Evolutionary conservation across 139 green algal genomes (phyloP).

Genomic region (Chlamydomonas schloesseri): DNA sequence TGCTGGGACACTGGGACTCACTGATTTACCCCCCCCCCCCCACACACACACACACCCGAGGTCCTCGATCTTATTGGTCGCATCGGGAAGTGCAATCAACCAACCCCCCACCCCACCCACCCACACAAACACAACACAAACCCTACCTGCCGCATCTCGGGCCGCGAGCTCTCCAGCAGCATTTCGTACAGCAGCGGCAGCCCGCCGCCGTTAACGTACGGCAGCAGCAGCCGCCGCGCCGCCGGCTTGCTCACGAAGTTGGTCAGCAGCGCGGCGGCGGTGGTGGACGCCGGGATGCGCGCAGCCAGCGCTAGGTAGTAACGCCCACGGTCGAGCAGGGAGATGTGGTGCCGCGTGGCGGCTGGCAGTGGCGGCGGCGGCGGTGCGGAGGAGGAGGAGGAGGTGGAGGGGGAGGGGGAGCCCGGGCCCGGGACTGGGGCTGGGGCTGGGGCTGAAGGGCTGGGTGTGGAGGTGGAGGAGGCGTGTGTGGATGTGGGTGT

Average conservation of each 20-base stretch:
- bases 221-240: slow-evolving; percentile 22
- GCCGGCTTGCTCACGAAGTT: slow-evolving; percentile 3
- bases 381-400: not conserved
- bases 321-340: slow-evolving; percentile 30
- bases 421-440: too few species aligned
- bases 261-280: not conserved
- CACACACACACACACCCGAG: too few species aligned
- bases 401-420: not conserved
- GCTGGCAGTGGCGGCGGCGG: too few species aligned
- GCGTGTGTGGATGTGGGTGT: too few species aligned
- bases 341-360: slow-evolving; percentile 34
- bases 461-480: not conserved
- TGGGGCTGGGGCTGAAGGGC: not conserved
- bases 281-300: slow-evolving; percentile 8
- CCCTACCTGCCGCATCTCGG: slow-evolving; percentile 41
- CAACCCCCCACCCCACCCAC: too few species aligned
- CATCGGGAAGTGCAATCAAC: too few species aligned
- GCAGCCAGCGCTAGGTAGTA: slow-evolving; percentile 21
- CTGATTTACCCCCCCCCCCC: too few species aligned
- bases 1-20: too few species aligned
- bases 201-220: slow-evolving; percentile 58
- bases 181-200: slow-evolving; percentile 59
- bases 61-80: too few species aligned
- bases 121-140: not conserved
- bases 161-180: slow-evolving; percentile 47